A percentile compares a stretch with the other conserved stretches of the same genome.
phyloP scores from a whole-genome alignment of 2,329 filamentous ascomycete species.

The Alternaria consortialis region DNA sequence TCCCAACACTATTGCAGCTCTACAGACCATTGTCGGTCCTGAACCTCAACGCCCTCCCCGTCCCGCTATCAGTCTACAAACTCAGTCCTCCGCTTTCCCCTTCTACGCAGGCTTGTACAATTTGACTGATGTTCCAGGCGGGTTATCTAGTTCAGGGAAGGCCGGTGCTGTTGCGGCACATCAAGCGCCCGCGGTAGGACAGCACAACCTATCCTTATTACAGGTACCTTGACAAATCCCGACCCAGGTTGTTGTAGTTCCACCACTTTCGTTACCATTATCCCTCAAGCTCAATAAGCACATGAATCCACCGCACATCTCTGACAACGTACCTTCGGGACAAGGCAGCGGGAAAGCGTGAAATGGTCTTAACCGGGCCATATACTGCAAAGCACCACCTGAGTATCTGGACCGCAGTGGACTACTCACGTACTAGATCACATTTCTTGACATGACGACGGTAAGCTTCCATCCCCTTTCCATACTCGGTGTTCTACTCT shows the following conservation, averaged over 20 bases:
- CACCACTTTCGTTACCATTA: background rate
- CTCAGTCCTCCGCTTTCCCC: background rate
- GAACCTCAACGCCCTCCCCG: background rate
- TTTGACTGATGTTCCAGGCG: background rate
- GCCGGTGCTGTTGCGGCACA: background rate
- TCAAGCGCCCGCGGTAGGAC: background rate
- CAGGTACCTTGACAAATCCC: background rate
- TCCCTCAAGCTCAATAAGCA: background rate
- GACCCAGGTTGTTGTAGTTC: background rate
- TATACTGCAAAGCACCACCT: background rate
- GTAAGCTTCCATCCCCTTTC: background rate
- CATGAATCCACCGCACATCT: background rate
- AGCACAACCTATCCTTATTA: background rate
- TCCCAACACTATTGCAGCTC: background rate
- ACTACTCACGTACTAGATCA: background rate
- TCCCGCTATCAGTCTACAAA: background rate
- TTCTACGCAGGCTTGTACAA: background rate
- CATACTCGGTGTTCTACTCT: too few relatives aligned
- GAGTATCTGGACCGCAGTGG: background rate
- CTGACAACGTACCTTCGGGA: background rate
- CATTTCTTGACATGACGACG: background rate
- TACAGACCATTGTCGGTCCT: background rate
- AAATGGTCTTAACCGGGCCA: background rate
- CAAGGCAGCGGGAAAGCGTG: background rate
- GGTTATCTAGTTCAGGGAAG: background rate